Base-by-base conservation (phyloP, 2,329 filamentous ascomycete genomes). In the Trichoderma sp. region DNA sequence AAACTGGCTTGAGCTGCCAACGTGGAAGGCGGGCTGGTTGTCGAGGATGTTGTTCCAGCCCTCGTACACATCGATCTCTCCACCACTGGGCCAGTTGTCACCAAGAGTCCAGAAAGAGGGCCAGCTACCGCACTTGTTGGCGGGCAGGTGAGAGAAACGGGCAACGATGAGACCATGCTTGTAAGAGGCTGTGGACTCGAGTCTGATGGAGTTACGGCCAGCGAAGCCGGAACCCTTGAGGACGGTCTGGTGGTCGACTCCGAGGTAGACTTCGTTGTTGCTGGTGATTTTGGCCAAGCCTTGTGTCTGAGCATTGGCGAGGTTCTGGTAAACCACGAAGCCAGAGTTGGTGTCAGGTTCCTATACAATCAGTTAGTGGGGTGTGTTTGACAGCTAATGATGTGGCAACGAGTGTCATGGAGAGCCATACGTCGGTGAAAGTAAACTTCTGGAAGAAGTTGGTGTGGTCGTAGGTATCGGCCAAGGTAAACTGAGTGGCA, bases 31-130 rank as follows among this genome's bases (percentile, higher is more conserved):
- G 76, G 91, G 84, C 67, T 81, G 79, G 78, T 91, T 89, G 65
- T 78, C 78, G 4, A 77, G 72, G 43, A 85, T 82, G 61, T 82
- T 75, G 78, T 91, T 91, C 77, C 89, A 89, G 63, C 86, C 86
- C 80, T 92, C 89, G 72, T 90, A 87, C 71, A 92, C 87, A 75
- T 92, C 89, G 72, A 92, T 84, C 78, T 92, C 89, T 69, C 89
- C 90, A 69, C 83, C 82, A 29, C 77, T 78, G 13, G 89, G 89
- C 89, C 89, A 92, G 71, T 83, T 77, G 43, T 78, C 73, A 37
- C 84, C 85, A 59, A 81, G 81, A 65, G 84, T 82, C 85, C 85
- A 87, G 78, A 90, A 84, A 80, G 91, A 89, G 4, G 91, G 91
- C 91, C 91, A 94, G 8, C 86, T 84, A 62, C 92, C 91, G 73